These are phyloP conservation scores for Chaetomium cochliodes DNA, from an alignment of 495 filamentous ascomycete genomes.

Conservation along the genomic window DNA sequence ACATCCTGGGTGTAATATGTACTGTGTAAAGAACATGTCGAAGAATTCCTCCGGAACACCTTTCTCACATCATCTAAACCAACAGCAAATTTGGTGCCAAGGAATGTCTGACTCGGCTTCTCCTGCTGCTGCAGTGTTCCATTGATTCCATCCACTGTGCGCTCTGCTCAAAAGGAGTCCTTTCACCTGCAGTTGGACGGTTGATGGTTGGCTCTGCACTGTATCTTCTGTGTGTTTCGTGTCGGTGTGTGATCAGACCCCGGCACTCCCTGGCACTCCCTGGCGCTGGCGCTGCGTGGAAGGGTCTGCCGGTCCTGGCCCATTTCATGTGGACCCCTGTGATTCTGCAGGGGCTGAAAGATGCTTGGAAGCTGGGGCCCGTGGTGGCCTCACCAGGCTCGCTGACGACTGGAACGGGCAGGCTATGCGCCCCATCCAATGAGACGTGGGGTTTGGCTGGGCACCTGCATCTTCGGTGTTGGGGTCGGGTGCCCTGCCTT, in stretches of 20 bases:
- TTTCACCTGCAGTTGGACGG: background rate
- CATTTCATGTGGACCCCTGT: slow-evolving; percentile 8
- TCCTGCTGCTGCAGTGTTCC: background rate
- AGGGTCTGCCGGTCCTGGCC: slow-evolving; percentile 1
- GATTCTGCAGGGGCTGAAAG: slow-evolving; percentile 16
- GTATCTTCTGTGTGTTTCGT: slow-evolving; percentile 11
- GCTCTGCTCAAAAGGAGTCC: background rate
- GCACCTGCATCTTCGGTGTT: slow-evolving; percentile 14
- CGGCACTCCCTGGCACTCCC: no score
- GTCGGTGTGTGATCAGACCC: slow-evolving; percentile 4
- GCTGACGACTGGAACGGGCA: slow-evolving; percentile 6
- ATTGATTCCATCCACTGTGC: background rate
- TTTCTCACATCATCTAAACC: background rate
- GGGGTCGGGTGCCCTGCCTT: slow-evolving; percentile 2
- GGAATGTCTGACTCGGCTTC: background rate
- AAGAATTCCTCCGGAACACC: no score
- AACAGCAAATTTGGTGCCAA: background rate
- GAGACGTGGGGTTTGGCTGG: slow-evolving; percentile 16
- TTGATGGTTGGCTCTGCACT: background rate
- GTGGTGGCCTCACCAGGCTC: slow-evolving; percentile 14
- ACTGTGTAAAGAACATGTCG: no score
- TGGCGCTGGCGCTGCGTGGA: background rate
- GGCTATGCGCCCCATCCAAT: slow-evolving; percentile 20
- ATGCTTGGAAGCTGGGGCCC: background rate
- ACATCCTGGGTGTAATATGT: background rate